Base-by-base conservation (phyloP, 768 basidiomycete species). In the Amanita thiersii region DNA sequence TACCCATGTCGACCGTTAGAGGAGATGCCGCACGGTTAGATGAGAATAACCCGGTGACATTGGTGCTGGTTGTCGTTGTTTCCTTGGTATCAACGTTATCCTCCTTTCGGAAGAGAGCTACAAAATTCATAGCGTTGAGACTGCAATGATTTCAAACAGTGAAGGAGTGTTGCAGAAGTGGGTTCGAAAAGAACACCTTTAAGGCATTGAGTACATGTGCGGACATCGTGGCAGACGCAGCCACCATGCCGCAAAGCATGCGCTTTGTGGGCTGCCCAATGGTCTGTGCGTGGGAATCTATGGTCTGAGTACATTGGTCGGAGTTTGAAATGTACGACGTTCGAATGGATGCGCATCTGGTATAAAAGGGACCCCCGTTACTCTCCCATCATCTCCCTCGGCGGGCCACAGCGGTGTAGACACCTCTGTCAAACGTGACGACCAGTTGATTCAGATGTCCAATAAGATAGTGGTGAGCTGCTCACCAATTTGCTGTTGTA, bases 391-490 rank as follows among this genome's bases (percentile, higher is more conserved):
- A 57, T 53, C 64, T 61, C 58, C 54, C 58, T 52, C 65, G 63
- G 56, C 57, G 62, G 60, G 56, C 59, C 55, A 50, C 55, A 55
- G 61, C 54, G 59, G 62, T 58, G 57, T 59, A 59, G 58, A 52
- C 52, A 55, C 50, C 50, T 40, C 55, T 60, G 57, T 51, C 54
- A 51, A 57, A 58, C 52, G 51, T 57, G 51, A 49, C 51, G 50
- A 51, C 53, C 54, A 55, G 55, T 52, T 57, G 34, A 6, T 35
- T 24, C 37, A 53, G 53, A 94, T 93, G 91, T 92, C 90, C 47
- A 94, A 94, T 83, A 93, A 93, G 74, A 89, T 91, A 72, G 91
- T 94, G 81, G 90, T 92, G 77, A 87, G 86, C 83, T 79, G 68
- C 73, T 77, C 79, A 74, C 75, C 68, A 64, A 71, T 64, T 65